These are phyloP conservation scores for Begonia fuchsioides DNA, from an alignment of 306 rosid species.

Conservation along the genomic window DNA sequence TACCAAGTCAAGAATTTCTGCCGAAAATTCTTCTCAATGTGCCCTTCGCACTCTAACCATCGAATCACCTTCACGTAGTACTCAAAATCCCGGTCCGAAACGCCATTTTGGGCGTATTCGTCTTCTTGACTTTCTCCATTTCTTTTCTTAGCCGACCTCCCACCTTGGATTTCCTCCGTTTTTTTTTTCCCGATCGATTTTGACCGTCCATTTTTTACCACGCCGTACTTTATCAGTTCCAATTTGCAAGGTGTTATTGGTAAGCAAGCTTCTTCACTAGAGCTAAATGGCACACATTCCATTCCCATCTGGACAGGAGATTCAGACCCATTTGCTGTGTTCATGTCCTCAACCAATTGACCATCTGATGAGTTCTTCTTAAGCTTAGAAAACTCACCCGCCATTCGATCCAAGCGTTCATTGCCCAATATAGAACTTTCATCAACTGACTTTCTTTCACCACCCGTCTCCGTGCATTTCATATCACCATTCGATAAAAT, in stretches of 20 bases:
- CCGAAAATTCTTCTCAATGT: conserved; percentile 83
- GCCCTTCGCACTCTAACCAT: conserved; percentile 90
- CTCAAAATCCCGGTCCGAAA: conserved; percentile 55
- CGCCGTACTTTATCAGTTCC: conserved; percentile 53
- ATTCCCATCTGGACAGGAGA: conserved; percentile 42
- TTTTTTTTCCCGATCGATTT: conserved; percentile 49
- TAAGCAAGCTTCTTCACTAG: conserved; percentile 52
- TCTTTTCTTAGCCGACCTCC: conserved; percentile 36
- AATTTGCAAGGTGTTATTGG: conserved; percentile 80
- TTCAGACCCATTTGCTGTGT: conserved; percentile 36
- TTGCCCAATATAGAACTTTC: conserved; percentile 43
- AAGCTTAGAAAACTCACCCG: conserved; percentile 21
- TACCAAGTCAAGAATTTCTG: conserved; percentile 96
- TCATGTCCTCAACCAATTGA: conserved; percentile 40
- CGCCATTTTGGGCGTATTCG: conserved; percentile 33
- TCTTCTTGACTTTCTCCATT: conserved; percentile 37
- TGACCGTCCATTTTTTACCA: conserved; percentile 45
- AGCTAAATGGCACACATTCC: conserved; percentile 39
- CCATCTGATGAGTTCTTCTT: conserved; percentile 32
- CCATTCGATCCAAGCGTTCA: conserved; percentile 23
- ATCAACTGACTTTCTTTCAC: conserved; percentile 24
- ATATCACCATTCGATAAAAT: conserved; percentile 33
- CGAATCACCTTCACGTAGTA: conserved; percentile 79
- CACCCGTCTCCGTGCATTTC: conserved; percentile 27
- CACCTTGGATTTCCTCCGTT: conserved; percentile 12